Evolutionary conservation across 1,139 yeast genomes (phyloP), one percentile per base, ranked within the genome.

Genomic region (Zygosaccharomyces pseudobailii): DNA sequence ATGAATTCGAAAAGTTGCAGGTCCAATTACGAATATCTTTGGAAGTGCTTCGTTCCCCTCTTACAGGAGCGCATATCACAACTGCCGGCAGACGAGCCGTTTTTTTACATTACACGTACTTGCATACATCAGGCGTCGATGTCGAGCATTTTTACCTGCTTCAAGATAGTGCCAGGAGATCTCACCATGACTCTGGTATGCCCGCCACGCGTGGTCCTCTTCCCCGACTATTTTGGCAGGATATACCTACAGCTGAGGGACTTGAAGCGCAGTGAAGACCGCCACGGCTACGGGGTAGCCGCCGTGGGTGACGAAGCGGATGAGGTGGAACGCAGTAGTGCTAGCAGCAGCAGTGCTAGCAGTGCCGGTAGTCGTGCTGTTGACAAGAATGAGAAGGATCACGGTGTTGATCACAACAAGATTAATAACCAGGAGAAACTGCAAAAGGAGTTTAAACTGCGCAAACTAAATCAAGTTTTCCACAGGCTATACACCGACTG

Each of bases 121-220:
- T 46, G 51, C 13, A 30, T 56, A 13, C 50, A 55, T 36, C 50
- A 48, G 25, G 48, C 49, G 30, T 51, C 53, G 27, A 47, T 49
- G 52, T 53, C 57, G 8, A 55, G 58, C 48, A 37, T 55, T 5
- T 56, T 55, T 41, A 49, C 55, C 23, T 54, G 59, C 40, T 54
- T 56, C 31, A 50, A 56, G 36, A 28, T 56, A n/a, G 42, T 44
- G 21, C 43, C 54, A 2, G 32, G 23, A 5, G 48, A 51, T 27
- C 31, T 47, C 36, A 39, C 51, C 8, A 36, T 55, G 3, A 46
- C 38, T 22, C 25, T 49, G 9, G 36, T 43, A 8, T 37, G 45
- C 3, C 38, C 52, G 8, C 58, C 61, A 22, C 50, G 47, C 36
- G 45, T 50, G 6, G 42, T 56, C 10, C 45, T 55, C 25, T 56